phyloP scores from a whole-genome alignment of 768 basidiomycete genomes.

The Crepidotus variabilis region DNA sequence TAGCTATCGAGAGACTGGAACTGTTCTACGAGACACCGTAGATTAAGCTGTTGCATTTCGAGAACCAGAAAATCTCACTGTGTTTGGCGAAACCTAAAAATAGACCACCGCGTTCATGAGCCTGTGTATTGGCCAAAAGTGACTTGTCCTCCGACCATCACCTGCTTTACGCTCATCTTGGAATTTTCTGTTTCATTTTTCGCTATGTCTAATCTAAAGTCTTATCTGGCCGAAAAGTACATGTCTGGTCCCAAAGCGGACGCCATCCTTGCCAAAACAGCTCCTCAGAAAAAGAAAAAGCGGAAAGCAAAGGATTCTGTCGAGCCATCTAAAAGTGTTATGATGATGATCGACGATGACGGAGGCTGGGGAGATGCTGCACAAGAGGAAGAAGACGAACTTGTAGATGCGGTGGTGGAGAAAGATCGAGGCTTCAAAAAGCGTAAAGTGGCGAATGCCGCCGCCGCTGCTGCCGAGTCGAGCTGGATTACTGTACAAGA shows the following conservation, averaged over 20 bases:
- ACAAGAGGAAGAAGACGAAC: constrained; percentile 52
- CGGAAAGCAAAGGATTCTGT: constrained; percentile 42
- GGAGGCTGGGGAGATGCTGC: constrained; percentile 56
- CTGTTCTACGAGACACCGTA: too few relatives aligned
- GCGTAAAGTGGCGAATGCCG: constrained; percentile 38
- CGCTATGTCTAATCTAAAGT: constrained; percentile 56
- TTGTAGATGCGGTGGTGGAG: constrained; percentile 63
- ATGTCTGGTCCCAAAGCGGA: constrained; percentile 97
- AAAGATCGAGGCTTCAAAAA: constrained; percentile 81
- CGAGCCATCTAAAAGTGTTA: constrained; percentile 21
- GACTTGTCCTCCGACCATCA: not conserved
- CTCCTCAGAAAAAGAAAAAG: constrained; percentile 73
- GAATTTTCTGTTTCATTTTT: not conserved
- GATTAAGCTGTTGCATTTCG: too few relatives aligned
- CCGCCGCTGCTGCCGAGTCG: constrained; percentile 37
- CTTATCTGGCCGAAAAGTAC: constrained; percentile 88
- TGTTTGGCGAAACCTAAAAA: not conserved
- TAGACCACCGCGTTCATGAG: not conserved
- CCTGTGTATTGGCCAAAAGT: not conserved
- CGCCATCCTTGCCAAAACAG: constrained; percentile 75
- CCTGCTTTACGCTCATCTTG: not conserved
- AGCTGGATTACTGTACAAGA: constrained; percentile 71
- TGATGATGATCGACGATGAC: constrained; percentile 65
- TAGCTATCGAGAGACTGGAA: too few relatives aligned
- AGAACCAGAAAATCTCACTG: too few relatives aligned